A percentile compares a stretch with the other conserved stretches of the same genome.
phyloP scores from a whole-genome alignment of 768 basidiomycete species.

The Pulveroboletus sp. region DNA sequence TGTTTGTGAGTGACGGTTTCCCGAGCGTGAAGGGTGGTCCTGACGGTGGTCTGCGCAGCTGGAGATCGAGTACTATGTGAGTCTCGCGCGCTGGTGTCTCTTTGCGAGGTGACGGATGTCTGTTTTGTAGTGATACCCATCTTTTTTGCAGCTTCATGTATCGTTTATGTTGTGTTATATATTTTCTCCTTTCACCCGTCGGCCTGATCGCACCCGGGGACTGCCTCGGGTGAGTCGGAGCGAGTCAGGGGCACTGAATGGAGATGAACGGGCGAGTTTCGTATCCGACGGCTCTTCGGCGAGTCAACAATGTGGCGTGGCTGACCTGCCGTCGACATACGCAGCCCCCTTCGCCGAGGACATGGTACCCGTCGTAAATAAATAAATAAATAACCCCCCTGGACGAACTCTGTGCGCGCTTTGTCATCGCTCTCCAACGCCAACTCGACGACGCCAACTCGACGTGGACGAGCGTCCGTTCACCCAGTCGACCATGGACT shows the following conservation, averaged over 20 bases:
- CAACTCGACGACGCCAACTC: not conserved
- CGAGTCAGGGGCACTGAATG: too few relatives aligned
- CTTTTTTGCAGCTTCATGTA: not conserved
- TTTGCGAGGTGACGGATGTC: not conserved
- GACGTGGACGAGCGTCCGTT: slow-evolving; percentile 1
- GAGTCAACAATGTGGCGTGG: not conserved
- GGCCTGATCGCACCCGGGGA: too few relatives aligned
- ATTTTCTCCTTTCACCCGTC: too few relatives aligned
- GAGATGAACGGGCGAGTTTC: not conserved
- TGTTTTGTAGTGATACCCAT: slow-evolving; percentile 20
- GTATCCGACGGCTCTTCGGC: not conserved
- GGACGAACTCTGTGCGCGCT: not conserved
- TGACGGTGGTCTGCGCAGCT: slow-evolving; percentile 46
- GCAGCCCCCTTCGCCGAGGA: slow-evolving; percentile 4
- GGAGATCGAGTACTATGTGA: slow-evolving; percentile 92
- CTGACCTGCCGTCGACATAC: slow-evolving; percentile 9
- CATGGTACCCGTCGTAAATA: not conserved
- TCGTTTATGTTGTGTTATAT: too few relatives aligned
- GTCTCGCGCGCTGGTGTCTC: slow-evolving; percentile 26
- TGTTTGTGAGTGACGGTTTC: slow-evolving; percentile 67
- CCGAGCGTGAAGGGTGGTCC: not conserved
- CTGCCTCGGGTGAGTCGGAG: too few relatives aligned
- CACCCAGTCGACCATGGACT: slow-evolving; percentile 26
- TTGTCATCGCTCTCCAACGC: slow-evolving; percentile 6
- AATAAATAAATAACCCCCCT: slow-evolving; percentile 1